Percentiles rank a stretch among this genome's conserved stretches.
Evolutionary conservation across 1,284 basidiomycete species (phyloP).

Genomic region (Naganishia albida): DNA sequence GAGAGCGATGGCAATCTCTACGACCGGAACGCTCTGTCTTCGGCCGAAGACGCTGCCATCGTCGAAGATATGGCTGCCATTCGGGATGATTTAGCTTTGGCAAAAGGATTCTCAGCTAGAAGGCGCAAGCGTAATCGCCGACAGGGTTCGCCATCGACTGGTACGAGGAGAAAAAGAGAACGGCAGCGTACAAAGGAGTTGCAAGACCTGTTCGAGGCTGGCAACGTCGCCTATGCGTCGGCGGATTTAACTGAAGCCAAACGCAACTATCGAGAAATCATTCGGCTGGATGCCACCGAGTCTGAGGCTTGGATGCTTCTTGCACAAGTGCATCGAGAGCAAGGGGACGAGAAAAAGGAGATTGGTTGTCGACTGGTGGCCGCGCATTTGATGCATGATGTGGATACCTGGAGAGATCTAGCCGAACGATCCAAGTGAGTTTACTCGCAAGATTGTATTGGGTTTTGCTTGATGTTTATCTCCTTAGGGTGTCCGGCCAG

Average conservation of each 20-base stretch:
- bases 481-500: conserved; percentile 65
- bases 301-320: conserved; percentile 82
- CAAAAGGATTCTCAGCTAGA: conserved; percentile 27
- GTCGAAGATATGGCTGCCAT: conserved; percentile 29
- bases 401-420: conserved; percentile 82
- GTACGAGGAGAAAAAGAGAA: conserved; percentile 50
- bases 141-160: conserved; percentile 16
- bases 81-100: conserved; percentile 30
- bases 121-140: conserved; percentile 21
- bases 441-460: background rate
- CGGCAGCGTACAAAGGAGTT: conserved; percentile 79
- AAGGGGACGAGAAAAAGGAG: conserved; percentile 67
- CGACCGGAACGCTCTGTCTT: conserved; percentile 8
- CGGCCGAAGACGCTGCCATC: conserved; percentile 27
- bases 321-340: conserved; percentile 73
- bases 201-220: conserved; percentile 74
- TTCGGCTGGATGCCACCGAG: conserved; percentile 86
- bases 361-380: conserved; percentile 85
- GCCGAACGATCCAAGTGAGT: conserved; percentile 71
- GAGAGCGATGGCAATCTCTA: conserved; percentile 16
- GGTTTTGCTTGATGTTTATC: conserved; percentile 10
- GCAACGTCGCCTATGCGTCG: conserved; percentile 83
- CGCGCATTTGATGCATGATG: conserved; percentile 80
- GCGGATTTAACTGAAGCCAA: conserved; percentile 67
- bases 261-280: conserved; percentile 70